These are phyloP conservation scores for Candida sojae DNA, from an alignment of 1,139 yeast genomes.

Conservation along the genomic window DNA sequence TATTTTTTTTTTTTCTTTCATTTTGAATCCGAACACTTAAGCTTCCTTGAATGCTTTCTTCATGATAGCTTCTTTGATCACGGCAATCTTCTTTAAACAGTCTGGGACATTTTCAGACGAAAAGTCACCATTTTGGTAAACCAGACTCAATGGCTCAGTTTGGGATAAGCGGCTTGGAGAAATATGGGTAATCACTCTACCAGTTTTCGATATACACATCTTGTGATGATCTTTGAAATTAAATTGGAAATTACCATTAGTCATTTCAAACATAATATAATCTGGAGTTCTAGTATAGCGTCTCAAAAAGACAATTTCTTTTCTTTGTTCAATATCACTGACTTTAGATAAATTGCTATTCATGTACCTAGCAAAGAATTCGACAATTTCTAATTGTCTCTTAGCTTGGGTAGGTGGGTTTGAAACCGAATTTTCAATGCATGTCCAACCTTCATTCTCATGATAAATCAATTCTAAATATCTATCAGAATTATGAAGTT, in stretches of 20 bases:
- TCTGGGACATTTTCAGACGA: constrained; percentile 55
- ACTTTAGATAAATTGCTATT: constrained; percentile 77
- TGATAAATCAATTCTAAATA: constrained; percentile 65
- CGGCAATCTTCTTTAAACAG: constrained; percentile 43
- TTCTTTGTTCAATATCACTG: constrained; percentile 57
- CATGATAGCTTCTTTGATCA: constrained; percentile 43
- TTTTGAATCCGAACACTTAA: background rate
- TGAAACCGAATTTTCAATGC: constrained; percentile 58
- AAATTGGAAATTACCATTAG: constrained; percentile 91
- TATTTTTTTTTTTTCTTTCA: background rate
- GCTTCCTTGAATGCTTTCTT: constrained; percentile 40
- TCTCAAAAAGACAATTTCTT: constrained; percentile 73
- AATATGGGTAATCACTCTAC: constrained; percentile 76
- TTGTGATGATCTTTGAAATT: constrained; percentile 95
- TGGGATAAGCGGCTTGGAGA: constrained; percentile 76
- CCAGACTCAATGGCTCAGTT: constrained; percentile 64
- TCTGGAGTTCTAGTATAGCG: constrained; percentile 78
- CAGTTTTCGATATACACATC: constrained; percentile 74
- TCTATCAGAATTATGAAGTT: constrained; percentile 62
- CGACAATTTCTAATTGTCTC: constrained; percentile 79
- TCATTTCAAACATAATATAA: constrained; percentile 89
- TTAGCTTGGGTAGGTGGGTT: constrained; percentile 62
- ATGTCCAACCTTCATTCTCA: constrained; percentile 70
- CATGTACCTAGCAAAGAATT: constrained; percentile 83
- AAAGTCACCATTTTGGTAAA: constrained; percentile 63